Evolutionary conservation across 2,329 filamentous ascomycete species (phyloP).

Genomic region (Lasiodiplodia theobromae): DNA sequence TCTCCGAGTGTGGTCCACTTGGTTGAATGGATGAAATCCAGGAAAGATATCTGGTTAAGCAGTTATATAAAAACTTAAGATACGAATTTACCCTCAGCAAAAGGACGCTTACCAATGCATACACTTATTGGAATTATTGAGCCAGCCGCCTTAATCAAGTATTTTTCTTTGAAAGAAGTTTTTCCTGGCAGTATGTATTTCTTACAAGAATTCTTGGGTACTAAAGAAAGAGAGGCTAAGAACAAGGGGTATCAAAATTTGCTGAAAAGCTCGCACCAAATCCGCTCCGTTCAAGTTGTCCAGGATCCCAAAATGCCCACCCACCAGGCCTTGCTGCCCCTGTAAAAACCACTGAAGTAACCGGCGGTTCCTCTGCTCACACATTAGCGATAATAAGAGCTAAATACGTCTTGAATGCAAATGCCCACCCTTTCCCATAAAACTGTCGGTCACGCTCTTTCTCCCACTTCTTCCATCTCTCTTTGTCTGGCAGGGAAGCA

Average conservation of each 20-base stretch:
- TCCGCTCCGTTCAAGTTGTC: not conserved
- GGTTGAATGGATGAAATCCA: no score
- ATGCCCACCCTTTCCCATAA: slow-evolving; percentile 6
- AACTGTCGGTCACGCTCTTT: slow-evolving; percentile 17
- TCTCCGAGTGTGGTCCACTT: no score
- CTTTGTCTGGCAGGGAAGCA: slow-evolving; percentile 5
- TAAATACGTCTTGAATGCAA: not conserved
- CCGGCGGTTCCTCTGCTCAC: not conserved
- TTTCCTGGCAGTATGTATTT: no score
- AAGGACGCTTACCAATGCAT: no score
- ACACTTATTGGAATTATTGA: no score
- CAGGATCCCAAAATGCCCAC: not conserved
- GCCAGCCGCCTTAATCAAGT: no score
- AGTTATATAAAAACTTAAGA: no score
- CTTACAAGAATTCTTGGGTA: not conserved
- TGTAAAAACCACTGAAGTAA: slow-evolving; percentile 5
- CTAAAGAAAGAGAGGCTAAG: not conserved
- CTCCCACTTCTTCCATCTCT: slow-evolving; percentile 15
- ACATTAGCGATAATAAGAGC: not conserved
- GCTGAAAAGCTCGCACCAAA: not conserved
- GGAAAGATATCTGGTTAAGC: no score
- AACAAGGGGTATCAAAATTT: not conserved
- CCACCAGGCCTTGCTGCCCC: slow-evolving; percentile 5
- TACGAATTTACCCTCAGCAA: no score
- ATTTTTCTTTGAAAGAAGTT: no score